Evolutionary conservation across 495 filamentous ascomycete genomes (phyloP).

Genomic region (Talaromyces adpressus): DNA sequence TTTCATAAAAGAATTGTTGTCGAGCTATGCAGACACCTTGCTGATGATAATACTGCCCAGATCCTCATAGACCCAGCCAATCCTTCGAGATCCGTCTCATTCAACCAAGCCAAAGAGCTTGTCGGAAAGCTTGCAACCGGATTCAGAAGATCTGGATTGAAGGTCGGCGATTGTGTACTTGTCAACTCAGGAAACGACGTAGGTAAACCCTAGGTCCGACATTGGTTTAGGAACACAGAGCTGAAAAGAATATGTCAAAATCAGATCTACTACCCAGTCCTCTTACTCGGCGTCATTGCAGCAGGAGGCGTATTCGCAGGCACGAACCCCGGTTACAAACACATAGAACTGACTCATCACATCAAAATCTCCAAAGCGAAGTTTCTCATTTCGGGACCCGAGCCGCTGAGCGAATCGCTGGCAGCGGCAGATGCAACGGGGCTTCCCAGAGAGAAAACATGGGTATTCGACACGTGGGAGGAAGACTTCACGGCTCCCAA

Average conservation of each 20-base stretch:
- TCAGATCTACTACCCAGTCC: conserved; percentile 52
- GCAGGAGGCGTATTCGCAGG: conserved; percentile 47
- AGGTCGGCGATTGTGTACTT: not conserved
- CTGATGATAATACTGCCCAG: not conserved
- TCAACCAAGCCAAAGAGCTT: not conserved
- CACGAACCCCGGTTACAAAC: conserved; percentile 51
- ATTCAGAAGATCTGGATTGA: not conserved
- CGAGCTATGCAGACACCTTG: not conserved
- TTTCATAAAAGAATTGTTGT: not conserved
- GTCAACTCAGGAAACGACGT: conserved; percentile 27
- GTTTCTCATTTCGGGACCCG: conserved; percentile 48
- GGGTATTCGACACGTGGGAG: conserved; percentile 40
- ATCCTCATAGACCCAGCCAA: not conserved
- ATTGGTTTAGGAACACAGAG: not conserved
- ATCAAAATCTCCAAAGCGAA: conserved; percentile 45
- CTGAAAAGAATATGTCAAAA: not conserved
- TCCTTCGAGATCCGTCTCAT: not conserved
- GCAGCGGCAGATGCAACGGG: conserved; percentile 44
- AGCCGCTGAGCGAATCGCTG: conserved; percentile 41
- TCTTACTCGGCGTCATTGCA: conserved; percentile 47
- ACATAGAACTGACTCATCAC: conserved; percentile 57
- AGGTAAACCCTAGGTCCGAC: not conserved
- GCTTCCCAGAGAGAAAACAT: conserved; percentile 39
- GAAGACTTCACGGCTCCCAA: conserved; percentile 23
- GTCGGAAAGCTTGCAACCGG: not conserved